phyloP scores from a whole-genome alignment of 352 stramenopile species.

The Plasmopara halstedii region DNA sequence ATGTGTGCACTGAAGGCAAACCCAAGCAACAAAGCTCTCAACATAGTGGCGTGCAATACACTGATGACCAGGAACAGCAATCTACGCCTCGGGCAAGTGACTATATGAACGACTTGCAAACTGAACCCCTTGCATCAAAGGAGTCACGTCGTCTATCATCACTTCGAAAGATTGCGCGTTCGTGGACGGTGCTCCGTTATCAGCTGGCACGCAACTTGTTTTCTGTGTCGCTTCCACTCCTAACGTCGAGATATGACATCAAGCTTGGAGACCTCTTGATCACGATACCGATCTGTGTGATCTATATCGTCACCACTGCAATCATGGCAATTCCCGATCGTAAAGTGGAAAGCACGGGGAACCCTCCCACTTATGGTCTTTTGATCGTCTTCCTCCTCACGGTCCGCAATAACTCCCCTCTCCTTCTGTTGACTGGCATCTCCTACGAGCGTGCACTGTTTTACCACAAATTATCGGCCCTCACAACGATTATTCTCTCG shows the following conservation, averaged over 20 bases:
- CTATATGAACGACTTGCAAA: constrained; percentile 15
- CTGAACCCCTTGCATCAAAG: constrained; percentile 1
- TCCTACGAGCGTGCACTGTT: constrained; percentile 44
- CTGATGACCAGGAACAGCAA: constrained; percentile 11
- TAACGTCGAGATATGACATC: constrained; percentile 25
- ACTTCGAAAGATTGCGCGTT: constrained; percentile 11
- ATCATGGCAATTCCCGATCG: constrained; percentile 6
- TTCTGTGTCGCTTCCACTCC: constrained; percentile 14
- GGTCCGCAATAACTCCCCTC: constrained; percentile 42
- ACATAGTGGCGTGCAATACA: background rate
- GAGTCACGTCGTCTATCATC: constrained; percentile 1
- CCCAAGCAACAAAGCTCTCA: constrained; percentile 5
- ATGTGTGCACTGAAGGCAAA: background rate
- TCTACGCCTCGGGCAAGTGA: constrained; percentile 4
- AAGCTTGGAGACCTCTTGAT: constrained; percentile 32
- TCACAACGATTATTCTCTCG: constrained; percentile 27
- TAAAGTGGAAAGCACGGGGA: constrained; percentile 12
- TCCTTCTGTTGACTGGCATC: constrained; percentile 33
- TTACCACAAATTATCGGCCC: constrained; percentile 38
- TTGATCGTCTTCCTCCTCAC: constrained; percentile 32
- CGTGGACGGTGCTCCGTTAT: constrained; percentile 25
- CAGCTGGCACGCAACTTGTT: constrained; percentile 22
- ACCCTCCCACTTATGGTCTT: constrained; percentile 22
- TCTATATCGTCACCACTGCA: constrained; percentile 15
- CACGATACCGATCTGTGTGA: constrained; percentile 15